Percentiles rank a stretch among this genome's conserved stretches.
Conservation (phyloP, 2,329 filamentous ascomycete genomes). For the Epichloe typhina region DNA sequence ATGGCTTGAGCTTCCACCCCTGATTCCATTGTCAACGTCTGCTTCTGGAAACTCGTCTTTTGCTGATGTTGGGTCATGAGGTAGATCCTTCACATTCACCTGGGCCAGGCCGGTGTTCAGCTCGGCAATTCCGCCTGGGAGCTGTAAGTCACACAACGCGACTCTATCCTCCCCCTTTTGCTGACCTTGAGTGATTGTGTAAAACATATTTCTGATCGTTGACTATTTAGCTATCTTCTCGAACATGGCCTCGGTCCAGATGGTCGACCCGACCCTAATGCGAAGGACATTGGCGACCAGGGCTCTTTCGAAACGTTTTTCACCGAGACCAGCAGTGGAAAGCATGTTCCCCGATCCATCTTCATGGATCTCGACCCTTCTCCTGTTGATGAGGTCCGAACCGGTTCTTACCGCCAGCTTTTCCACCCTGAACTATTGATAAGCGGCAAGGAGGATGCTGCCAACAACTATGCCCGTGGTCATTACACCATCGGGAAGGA, state of each 20-base stretch:
- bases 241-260: constrained; percentile 57
- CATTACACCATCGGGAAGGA: constrained; percentile 69
- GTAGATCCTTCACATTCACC: constrained; percentile 50
- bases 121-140: constrained; percentile 66
- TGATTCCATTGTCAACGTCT: neutral
- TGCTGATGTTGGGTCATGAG: constrained; percentile 8
- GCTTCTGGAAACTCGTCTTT: neutral
- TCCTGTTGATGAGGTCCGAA: constrained; percentile 62
- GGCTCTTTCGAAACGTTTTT: constrained; percentile 64
- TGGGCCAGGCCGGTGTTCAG: constrained; percentile 59
- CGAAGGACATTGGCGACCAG: constrained; percentile 43
- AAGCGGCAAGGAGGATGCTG: constrained; percentile 64
- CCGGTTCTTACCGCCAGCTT: constrained; percentile 51
- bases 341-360: constrained; percentile 57
- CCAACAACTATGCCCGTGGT: constrained; percentile 66
- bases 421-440: constrained; percentile 62
- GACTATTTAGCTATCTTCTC: constrained; percentile 47
- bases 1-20: neutral
- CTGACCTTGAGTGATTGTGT: neutral
- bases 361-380: constrained; percentile 63
- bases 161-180: constrained; percentile 1
- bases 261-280: constrained; percentile 49
- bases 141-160: constrained; percentile 42
- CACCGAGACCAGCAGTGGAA: constrained; percentile 57
- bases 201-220: constrained; percentile 12